phyloP scores from a whole-genome alignment of 371 early-diverging fungal species.

The Quaeritorhiza haematococci region DNA sequence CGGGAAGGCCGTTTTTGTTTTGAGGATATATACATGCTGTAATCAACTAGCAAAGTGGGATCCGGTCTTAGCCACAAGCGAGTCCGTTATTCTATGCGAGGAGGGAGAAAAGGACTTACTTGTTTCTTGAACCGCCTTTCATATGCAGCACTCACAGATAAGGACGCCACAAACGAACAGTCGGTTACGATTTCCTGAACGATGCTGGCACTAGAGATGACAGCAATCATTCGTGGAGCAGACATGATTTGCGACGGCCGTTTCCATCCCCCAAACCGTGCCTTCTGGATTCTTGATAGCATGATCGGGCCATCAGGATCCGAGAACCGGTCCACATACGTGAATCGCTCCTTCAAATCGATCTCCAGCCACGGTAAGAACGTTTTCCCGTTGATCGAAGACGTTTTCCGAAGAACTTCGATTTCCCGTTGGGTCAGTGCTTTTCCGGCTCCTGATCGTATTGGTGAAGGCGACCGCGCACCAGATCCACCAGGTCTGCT shows the following conservation, averaged over 20 bases:
- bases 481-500: background rate
- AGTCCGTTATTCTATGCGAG: background rate
- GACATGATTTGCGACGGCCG: slow-evolving; percentile 69
- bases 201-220: slow-evolving; percentile 48
- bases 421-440: slow-evolving; percentile 46
- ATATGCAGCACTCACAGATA: slow-evolving; percentile 82
- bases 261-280: slow-evolving; percentile 75
- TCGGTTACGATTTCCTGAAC: slow-evolving; percentile 81
- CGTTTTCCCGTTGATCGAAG: slow-evolving; percentile 63
- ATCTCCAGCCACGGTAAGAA: slow-evolving; percentile 71
- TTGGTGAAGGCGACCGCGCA: background rate
- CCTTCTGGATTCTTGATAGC: slow-evolving; percentile 70
- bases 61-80: background rate
- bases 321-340: slow-evolving; percentile 32
- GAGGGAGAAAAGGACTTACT: slow-evolving; percentile 24
- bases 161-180: slow-evolving; percentile 89
- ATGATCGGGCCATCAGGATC: slow-evolving; percentile 71
- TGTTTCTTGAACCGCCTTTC: slow-evolving; percentile 70
- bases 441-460: background rate
- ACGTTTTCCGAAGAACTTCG: slow-evolving; percentile 60
- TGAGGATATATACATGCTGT: slow-evolving; percentile 85
- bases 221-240: slow-evolving; percentile 58
- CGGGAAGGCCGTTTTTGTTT: slow-evolving; percentile 64
- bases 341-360: slow-evolving; percentile 62
- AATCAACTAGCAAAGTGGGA: slow-evolving; percentile 47